These are phyloP conservation scores for Miamiensis avidus DNA, from an alignment of 169 alveolate species.

Conservation along the genomic window DNA sequence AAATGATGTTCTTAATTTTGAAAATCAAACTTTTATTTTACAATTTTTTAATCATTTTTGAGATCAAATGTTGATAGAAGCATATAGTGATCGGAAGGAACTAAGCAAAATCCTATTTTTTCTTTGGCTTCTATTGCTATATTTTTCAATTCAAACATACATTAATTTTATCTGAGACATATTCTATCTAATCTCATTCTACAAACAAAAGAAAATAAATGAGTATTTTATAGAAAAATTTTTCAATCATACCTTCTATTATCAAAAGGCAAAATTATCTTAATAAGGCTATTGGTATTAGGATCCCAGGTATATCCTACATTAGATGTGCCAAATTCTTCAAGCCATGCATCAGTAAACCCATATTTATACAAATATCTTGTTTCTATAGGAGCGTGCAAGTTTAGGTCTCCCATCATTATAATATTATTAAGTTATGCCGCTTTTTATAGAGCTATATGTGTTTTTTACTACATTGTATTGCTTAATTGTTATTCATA, in stretches of 20 bases:
- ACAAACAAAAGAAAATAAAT: no score
- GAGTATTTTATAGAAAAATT: no score
- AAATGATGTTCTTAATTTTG: neutral
- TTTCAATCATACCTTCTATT: neutral
- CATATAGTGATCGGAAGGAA: neutral
- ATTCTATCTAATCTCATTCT: neutral
- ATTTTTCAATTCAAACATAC: neutral
- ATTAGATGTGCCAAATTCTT: neutral
- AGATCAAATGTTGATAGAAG: neutral
- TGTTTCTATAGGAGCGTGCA: neutral
- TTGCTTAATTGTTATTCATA: no score
- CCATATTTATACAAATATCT: neutral
- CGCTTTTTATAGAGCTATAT: neutral
- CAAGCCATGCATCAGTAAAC: neutral
- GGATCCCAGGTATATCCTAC: neutral
- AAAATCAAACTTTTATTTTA: no score
- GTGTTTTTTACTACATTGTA: no score
- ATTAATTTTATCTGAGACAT: neutral
- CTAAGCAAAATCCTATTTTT: neutral
- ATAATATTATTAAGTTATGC: no score
- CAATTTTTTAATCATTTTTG: no score
- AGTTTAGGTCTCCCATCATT: neutral
- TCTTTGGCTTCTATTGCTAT: neutral
- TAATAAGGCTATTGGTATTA: no score
- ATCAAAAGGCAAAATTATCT: neutral